These are phyloP conservation scores for Saccharata proteae DNA, from an alignment of 2,329 filamentous ascomycete genomes.

Conservation along the genomic window DNA sequence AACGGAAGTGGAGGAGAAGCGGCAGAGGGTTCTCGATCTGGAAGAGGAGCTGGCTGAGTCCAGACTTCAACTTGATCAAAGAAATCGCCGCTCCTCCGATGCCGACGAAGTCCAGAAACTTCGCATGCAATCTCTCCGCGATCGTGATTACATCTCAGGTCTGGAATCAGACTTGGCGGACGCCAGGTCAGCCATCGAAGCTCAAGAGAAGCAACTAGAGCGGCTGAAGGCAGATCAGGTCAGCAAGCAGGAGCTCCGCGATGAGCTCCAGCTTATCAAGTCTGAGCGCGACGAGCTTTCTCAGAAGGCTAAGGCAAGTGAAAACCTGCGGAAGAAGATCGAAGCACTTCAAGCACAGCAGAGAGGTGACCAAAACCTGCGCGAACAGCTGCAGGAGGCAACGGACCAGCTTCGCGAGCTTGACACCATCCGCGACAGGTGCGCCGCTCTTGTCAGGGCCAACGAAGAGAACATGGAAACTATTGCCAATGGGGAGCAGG, in stretches of 20 bases:
- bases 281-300: conserved; percentile 37
- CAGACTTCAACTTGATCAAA: conserved; percentile 31
- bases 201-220: conserved; percentile 34
- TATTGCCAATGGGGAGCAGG: conserved; percentile 38
- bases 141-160: conserved; percentile 38
- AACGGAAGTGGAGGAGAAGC: conserved; percentile 29
- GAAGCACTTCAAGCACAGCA: conserved; percentile 37
- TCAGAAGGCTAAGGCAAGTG: conserved; percentile 38
- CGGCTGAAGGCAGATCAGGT: conserved; percentile 29
- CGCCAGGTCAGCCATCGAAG: conserved; percentile 31
- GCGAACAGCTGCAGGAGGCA: conserved; percentile 33
- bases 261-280: conserved; percentile 37
- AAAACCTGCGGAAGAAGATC: conserved; percentile 43
- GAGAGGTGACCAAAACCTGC: conserved; percentile 28
- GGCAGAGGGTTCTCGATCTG: conserved; percentile 30
- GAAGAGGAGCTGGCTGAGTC: conserved; percentile 38
- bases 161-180: conserved; percentile 35
- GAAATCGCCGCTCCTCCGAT: conserved; percentile 23
- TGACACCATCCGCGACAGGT: conserved; percentile 32
- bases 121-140: conserved; percentile 30
- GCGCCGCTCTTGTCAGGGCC: conserved; percentile 34
- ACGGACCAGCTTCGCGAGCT: conserved; percentile 33
- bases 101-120: conserved; percentile 33
- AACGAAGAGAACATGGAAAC: conserved; percentile 39
- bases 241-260: conserved; percentile 36